Conservation (phyloP, 345 rosid species). For the Chamaenerion angustifolium region DNA sequence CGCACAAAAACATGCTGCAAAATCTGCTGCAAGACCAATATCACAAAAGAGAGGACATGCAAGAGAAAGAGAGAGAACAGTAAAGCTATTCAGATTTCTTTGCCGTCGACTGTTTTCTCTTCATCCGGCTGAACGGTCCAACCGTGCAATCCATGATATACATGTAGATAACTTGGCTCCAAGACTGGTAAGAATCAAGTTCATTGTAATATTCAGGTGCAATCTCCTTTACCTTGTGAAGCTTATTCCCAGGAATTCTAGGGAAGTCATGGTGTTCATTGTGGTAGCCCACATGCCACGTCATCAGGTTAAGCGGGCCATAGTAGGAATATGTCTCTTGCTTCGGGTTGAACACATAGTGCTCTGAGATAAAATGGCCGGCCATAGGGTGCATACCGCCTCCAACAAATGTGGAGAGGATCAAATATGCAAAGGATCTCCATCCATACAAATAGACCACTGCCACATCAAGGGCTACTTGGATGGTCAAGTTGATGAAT, state of each 20-base stretch:
- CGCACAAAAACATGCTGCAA: neutral
- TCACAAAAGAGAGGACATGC: neutral
- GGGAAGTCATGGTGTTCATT: constrained; percentile 94
- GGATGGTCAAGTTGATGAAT: constrained; percentile 40
- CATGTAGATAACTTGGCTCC: constrained; percentile 89
- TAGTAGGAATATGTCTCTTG: constrained; percentile 90
- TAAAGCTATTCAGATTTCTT: constrained; percentile 40
- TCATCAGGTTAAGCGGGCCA: constrained; percentile 63
- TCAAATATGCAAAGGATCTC: constrained; percentile 56
- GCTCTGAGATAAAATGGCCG: constrained; percentile 85
- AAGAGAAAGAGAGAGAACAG: neutral
- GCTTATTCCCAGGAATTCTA: constrained; percentile 68
- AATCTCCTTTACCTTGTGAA: constrained; percentile 70
- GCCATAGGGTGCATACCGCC: constrained; percentile 93
- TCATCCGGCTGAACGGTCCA: constrained; percentile 77
- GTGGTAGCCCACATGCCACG: constrained; percentile 84
- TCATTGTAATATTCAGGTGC: constrained; percentile 66
- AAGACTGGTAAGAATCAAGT: constrained; percentile 48
- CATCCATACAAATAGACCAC: constrained; percentile 54
- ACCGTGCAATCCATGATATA: constrained; percentile 53
- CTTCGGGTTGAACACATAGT: constrained; percentile 60
- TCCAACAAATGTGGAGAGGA: constrained; percentile 82
- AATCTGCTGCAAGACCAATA: neutral
- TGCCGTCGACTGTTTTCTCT: constrained; percentile 39
- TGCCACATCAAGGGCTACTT: constrained; percentile 37